Evolutionary conservation across 2,329 filamentous ascomycete species (phyloP).

Genomic region (Alternaria infectoria): DNA sequence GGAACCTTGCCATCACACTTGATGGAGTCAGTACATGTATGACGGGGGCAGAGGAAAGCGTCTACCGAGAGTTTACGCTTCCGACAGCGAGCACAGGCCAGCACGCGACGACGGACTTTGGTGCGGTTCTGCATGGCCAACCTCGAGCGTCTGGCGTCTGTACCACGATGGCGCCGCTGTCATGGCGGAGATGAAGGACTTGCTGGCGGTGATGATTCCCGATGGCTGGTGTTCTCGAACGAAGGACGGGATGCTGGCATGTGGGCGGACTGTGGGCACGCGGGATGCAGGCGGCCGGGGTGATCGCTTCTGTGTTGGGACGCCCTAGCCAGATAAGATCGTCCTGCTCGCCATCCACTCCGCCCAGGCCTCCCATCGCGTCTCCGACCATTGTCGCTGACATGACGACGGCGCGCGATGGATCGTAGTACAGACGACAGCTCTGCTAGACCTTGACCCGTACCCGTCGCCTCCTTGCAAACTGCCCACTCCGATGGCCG

Average conservation of each 20-base stretch:
- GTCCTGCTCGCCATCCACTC: constrained; percentile 11
- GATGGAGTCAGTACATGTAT: constrained; percentile 7
- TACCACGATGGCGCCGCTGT: constrained; percentile 19
- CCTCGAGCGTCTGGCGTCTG: constrained; percentile 18
- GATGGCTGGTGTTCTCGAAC: constrained; percentile 16
- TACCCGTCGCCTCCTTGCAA: neutral
- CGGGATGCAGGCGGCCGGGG: constrained; percentile 17
- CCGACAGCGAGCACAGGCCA: constrained; percentile 46
- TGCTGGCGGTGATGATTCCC: constrained; percentile 11
- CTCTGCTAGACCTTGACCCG: neutral
- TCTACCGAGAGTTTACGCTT: constrained; percentile 45
- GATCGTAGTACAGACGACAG: neutral
- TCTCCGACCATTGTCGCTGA: neutral
- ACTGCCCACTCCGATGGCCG: constrained; percentile 18
- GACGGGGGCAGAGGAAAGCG: constrained; percentile 1
- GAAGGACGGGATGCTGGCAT: constrained; percentile 6
- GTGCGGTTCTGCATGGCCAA: constrained; percentile 40
- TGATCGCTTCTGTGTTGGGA: constrained; percentile 19
- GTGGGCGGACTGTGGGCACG: constrained; percentile 2
- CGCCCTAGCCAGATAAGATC: constrained; percentile 25
- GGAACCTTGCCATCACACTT: constrained; percentile 47
- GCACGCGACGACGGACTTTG: constrained; percentile 44
- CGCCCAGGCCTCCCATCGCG: constrained; percentile 5
- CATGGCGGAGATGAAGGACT: constrained; percentile 26
- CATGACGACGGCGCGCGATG: neutral